Evolutionary conservation across 768 basidiomycete species (phyloP).

Genomic region (Sarcodon sp.): DNA sequence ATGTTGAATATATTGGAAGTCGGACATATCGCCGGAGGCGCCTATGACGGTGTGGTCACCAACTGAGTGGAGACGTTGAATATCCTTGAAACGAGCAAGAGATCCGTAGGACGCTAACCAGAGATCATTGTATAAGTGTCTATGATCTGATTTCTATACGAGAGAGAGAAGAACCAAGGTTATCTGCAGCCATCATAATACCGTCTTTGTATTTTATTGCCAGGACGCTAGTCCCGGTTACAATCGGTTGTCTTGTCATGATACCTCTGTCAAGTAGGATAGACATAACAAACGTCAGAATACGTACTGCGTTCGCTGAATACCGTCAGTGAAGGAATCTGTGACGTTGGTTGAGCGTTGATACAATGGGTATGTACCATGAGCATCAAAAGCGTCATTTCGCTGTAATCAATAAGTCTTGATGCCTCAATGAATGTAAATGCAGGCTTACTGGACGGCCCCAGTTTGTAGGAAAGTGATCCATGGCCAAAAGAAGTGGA

Average conservation of each 20-base stretch:
- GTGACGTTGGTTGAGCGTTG: slow-evolving; percentile 37
- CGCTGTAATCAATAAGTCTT: slow-evolving; percentile 26
- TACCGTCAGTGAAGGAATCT: slow-evolving; percentile 49
- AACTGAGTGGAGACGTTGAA: slow-evolving; percentile 78
- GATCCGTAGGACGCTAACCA: slow-evolving; percentile 86
- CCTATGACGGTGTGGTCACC: slow-evolving; percentile 81
- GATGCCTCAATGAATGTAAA: not conserved
- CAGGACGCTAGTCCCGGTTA: slow-evolving; percentile 94
- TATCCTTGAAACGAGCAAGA: slow-evolving; percentile 90
- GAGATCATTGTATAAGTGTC: not conserved
- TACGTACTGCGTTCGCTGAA: slow-evolving; percentile 73
- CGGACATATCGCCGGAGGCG: slow-evolving; percentile 93
- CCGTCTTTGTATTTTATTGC: slow-evolving; percentile 94
- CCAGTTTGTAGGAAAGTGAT: slow-evolving; percentile 80
- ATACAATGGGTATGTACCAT: slow-evolving; percentile 67
- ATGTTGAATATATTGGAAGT: slow-evolving; percentile 87
- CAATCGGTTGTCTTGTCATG: slow-evolving; percentile 67
- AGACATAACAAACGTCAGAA: not conserved
- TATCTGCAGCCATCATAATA: slow-evolving; percentile 97
- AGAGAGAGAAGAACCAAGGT: slow-evolving; percentile 51
- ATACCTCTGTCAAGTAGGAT: not conserved
- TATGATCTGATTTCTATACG: not conserved
- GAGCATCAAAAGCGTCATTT: slow-evolving; percentile 63
- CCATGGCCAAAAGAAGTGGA: slow-evolving; percentile 31
- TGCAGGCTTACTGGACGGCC: slow-evolving; percentile 51